Evolutionary conservation across 2,329 filamentous ascomycete species (phyloP), one percentile per base, ranked within the genome.

Genomic region (Knufia petricola): DNA sequence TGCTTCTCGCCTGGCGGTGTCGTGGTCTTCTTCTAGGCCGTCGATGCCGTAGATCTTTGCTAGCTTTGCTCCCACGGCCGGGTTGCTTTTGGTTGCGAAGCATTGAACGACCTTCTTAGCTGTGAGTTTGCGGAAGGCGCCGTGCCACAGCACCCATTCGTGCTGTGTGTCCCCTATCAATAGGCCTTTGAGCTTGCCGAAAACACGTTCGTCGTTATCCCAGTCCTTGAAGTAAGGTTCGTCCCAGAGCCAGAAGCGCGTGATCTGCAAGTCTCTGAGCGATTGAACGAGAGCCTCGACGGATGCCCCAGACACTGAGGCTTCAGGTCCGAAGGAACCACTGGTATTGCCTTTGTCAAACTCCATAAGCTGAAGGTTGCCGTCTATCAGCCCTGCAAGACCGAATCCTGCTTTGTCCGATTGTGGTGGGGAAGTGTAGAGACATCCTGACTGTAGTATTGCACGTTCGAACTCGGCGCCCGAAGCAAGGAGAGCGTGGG

Each of bases 221-320:
- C 44, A 47, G 36, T 39, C 36, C 13, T 38, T 28, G 19, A 47
- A 26, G 17, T 39, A 17, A 7, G 44, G 31, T 20, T 47, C 44
- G n/a, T 38, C 32, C 44, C 44, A 47, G 7, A 47, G 31, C 44
- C 44, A 47, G 21, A 47, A 31, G 8, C 44, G 17, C 13, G 34
- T 28, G 17, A 47, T 47, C 21, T 7, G 6, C 3, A 47, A 21
- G n/a, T 47, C 44, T 17, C 39, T 26, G 8, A 47, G 21, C 10
- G 44, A 6, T n/a, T 17, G 20, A 9, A 47, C 9, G 4, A 47
- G 44, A 9, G 6, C 31, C 13, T 47, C 20, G 3, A 21, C 44
- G 6, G 31, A 4, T 28, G 44, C 44, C 3, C 44, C 44, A 3
- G 44, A 13, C 10, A 47, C 20, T 7, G 19, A 20, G 3, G 34